These are phyloP conservation scores for Zymoseptoria tritici DNA, from an alignment of 2,329 filamentous ascomycete genomes.

Conservation along the genomic window DNA sequence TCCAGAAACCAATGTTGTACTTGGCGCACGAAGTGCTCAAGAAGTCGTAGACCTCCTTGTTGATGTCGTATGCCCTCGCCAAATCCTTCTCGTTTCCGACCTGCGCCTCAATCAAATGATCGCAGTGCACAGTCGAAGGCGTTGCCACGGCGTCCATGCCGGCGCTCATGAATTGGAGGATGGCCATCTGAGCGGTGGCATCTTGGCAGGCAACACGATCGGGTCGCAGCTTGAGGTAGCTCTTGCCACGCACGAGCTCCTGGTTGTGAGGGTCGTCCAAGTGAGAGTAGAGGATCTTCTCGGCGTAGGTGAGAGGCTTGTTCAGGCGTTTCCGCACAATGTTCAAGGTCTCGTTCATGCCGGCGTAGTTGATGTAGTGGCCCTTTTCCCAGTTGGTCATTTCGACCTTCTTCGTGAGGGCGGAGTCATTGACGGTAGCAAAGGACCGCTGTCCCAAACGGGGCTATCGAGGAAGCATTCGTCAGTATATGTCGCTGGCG, in stretches of 20 bases:
- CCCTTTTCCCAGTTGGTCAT: constrained; percentile 95
- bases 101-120: constrained; percentile 98
- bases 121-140: constrained; percentile 93
- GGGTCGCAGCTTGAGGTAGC: constrained; percentile 92
- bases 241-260: constrained; percentile 90
- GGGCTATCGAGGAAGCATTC: constrained; percentile 16
- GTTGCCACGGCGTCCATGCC: constrained; percentile 94
- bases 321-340: constrained; percentile 86
- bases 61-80: constrained; percentile 80
- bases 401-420: constrained; percentile 90
- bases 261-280: constrained; percentile 93
- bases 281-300: constrained; percentile 99
- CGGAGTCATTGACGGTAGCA: constrained; percentile 78
- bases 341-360: constrained; percentile 95
- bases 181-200: constrained; percentile 98
- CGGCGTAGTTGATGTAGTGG: constrained; percentile 98
- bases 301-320: constrained; percentile 85
- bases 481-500: constrained; percentile 11
- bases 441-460: constrained; percentile 52
- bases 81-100: constrained; percentile 90
- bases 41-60: constrained; percentile 95
- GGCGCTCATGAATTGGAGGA: constrained; percentile 98
- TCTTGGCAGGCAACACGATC: constrained; percentile 99
- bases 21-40: constrained; percentile 88
- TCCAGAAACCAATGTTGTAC: constrained; percentile 99